Evolutionary conservation across 495 filamentous ascomycete species (phyloP), one percentile per base, ranked within the genome.

Genomic region (Lophiotrema nucula): DNA sequence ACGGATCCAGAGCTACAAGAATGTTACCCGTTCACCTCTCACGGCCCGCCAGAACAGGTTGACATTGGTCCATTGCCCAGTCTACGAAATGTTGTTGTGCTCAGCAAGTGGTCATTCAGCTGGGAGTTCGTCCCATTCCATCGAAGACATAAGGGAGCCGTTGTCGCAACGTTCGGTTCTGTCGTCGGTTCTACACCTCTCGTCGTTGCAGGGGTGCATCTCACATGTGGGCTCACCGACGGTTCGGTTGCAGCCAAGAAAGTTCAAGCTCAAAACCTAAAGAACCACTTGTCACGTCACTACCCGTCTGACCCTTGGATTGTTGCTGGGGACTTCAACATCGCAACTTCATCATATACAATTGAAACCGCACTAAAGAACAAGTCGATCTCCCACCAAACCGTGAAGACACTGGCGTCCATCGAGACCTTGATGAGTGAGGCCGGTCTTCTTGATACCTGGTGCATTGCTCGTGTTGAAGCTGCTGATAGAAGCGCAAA

Each of bases 251-350:
- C 71, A 0, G 69, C 75, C 13, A 83, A 82, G 61, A 75, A 73
- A 48, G 37, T 54, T 0, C 79, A 84, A 47, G 60, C 83, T 26
- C 67, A 72, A 42, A 69, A 66, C 28, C 24, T 83, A 12, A 58
- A 77, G 10, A 53, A 50, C n/a, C 71, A 81, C 58, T 53, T 84
- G 12, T 62, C 60, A 1, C 38, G 44, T 1, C 38, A 38, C 2
- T 74, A 79, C 42, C 48, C 66, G 22, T 25, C 46, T 0, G 71
- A 74, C 53, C 68, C 74, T 19, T 81, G 75, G 72, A 72, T 84
- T 37, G 51, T 84, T 25, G 81, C 76, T 1, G 82, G 82, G 1
- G 82, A 84, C 62, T 81, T 83, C 67, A 84, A 84, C 52, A 64
- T 83, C 16, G 68, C 75, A 4, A 81, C 78, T 4, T 84, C 81